Evolutionary conservation across 139 green algal species (phyloP).

Genomic region (Diplosphaera chodatii): DNA sequence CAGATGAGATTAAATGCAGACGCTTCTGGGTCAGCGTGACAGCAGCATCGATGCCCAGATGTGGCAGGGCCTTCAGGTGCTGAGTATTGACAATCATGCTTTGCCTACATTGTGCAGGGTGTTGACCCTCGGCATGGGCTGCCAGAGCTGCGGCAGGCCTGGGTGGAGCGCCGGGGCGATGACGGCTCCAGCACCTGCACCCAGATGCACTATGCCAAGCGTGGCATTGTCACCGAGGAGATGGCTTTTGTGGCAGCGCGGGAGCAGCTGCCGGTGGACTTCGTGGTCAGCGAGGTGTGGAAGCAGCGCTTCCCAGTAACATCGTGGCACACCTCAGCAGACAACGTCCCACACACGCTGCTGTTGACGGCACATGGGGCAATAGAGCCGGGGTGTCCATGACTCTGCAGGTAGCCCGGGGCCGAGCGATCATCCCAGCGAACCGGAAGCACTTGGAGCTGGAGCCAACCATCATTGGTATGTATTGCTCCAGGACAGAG

Average conservation of each 20-base stretch:
- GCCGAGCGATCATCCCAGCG: conserved; percentile 92
- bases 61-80: too few species aligned
- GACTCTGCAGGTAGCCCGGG: conserved; percentile 70
- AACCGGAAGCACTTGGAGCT: conserved; percentile 94
- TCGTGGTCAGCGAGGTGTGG: conserved; percentile 85
- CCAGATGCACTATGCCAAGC: conserved; percentile 77
- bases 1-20: too few species aligned
- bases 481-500: too few species aligned
- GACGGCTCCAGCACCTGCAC: conserved; percentile 30
- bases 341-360: too few species aligned
- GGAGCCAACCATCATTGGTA: conserved; percentile 86
- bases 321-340: too few species aligned
- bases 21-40: too few species aligned
- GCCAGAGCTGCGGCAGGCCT: conserved; percentile 66
- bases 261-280: conserved; percentile 86
- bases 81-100: too few species aligned
- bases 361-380: too few species aligned
- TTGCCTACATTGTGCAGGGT: too few species aligned
- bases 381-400: too few species aligned
- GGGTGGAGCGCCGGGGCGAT: conserved; percentile 66
- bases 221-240: conserved; percentile 88
- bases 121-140: conserved; percentile 61
- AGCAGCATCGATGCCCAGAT: too few species aligned
- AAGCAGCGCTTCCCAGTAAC: too few species aligned
- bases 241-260: conserved; percentile 85